phyloP scores from a whole-genome alignment of 2,329 filamentous ascomycete genomes.

The Pseudogymnoascus sp. region DNA sequence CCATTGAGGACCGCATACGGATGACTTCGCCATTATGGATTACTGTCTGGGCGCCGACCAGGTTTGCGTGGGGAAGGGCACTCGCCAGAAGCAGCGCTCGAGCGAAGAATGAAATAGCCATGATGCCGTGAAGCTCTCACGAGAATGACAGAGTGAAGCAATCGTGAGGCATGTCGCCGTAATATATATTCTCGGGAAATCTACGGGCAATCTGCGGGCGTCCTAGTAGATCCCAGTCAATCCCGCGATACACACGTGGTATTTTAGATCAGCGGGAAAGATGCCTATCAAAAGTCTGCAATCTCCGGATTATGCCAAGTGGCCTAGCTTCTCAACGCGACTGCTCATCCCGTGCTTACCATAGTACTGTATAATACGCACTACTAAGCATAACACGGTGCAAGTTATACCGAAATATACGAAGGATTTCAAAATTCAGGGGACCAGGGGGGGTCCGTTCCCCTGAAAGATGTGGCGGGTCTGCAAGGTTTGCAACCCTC shows the following conservation, averaged over 20 bases:
- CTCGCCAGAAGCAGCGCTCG: slow-evolving; percentile 1
- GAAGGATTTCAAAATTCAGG: background rate
- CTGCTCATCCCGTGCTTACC: background rate
- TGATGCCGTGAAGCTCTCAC: slow-evolving; percentile 2
- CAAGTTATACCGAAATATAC: background rate
- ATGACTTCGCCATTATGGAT: background rate
- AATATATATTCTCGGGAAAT: background rate
- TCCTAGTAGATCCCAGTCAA: background rate
- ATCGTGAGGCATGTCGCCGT: background rate
- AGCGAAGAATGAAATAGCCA: background rate
- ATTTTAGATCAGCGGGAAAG: background rate
- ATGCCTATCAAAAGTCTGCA: background rate
- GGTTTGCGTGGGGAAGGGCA: background rate
- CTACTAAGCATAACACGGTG: background rate
- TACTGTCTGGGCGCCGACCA: slow-evolving; percentile 2
- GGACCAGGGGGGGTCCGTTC: background rate
- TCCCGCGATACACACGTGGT: background rate
- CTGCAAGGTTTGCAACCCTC: background rate
- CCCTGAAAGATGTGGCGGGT: background rate
- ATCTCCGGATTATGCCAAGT: background rate
- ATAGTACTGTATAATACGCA: background rate
- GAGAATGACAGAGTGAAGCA: background rate
- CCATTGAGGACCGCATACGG: background rate
- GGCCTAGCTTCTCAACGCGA: background rate
- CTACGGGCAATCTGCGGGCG: background rate